These are phyloP conservation scores for Malassezia restricta DNA, from an alignment of 1,284 basidiomycete genomes.

Conservation along the genomic window DNA sequence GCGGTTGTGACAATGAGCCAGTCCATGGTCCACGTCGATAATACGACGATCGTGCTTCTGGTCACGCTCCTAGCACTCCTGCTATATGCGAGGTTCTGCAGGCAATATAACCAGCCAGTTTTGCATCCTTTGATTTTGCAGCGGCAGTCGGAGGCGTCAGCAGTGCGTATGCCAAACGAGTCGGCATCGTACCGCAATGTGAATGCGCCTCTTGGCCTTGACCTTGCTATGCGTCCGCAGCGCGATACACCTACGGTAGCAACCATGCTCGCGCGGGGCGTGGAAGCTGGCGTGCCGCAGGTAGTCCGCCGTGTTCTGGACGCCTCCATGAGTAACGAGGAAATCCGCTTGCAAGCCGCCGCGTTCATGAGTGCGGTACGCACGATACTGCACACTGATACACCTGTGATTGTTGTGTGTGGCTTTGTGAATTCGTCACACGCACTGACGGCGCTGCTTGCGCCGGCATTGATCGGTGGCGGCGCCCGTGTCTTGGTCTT, in stretches of 20 bases:
- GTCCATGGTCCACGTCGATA: neutral
- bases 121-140: constrained; percentile 43
- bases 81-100: neutral
- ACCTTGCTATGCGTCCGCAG: constrained; percentile 28
- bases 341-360: constrained; percentile 21
- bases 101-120: constrained; percentile 23
- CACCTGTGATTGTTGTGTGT: constrained; percentile 8
- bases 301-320: constrained; percentile 20
- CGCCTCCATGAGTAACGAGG: constrained; percentile 16
- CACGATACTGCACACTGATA: constrained; percentile 19
- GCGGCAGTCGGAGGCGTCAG: constrained; percentile 37
- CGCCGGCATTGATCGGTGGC: neutral
- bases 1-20: neutral
- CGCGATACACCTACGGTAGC: constrained; percentile 26
- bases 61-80: neutral
- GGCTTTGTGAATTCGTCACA: constrained; percentile 2
- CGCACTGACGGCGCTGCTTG: constrained; percentile 2
- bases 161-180: constrained; percentile 25
- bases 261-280: constrained; percentile 22
- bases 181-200: constrained; percentile 42
- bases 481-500: neutral
- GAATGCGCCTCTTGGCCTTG: constrained; percentile 40
- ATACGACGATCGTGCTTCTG: neutral
- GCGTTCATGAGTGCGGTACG: constrained; percentile 26
- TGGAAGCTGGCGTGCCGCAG: constrained; percentile 15